Conservation (phyloP, 371 early-diverging fungal genomes). For the Mucor plumbeus region DNA sequence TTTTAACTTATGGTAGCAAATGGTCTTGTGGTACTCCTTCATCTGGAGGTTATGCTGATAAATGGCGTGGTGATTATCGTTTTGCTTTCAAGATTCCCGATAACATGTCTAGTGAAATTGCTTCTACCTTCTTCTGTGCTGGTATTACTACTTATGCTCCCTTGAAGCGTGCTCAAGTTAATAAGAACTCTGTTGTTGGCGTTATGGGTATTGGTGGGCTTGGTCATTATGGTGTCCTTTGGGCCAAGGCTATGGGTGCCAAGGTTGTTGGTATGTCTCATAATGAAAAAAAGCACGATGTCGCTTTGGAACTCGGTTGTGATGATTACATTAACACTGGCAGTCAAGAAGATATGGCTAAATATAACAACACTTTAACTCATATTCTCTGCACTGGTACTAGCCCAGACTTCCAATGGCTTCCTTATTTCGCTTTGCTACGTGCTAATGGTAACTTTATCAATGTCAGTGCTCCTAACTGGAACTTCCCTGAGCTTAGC, state of each 20-base stretch:
- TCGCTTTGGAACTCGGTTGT: slow-evolving; percentile 44
- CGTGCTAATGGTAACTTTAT: slow-evolving; percentile 50
- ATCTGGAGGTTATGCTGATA: slow-evolving; percentile 70
- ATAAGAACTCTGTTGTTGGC: slow-evolving; percentile 55
- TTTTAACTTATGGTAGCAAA: slow-evolving; percentile 40
- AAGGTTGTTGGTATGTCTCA: slow-evolving; percentile 54
- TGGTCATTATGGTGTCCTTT: slow-evolving; percentile 71
- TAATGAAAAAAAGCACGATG: slow-evolving; percentile 41
- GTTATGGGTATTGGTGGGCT: slow-evolving; percentile 70
- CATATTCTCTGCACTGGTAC: slow-evolving; percentile 43
- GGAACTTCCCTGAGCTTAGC: slow-evolving; percentile 18
- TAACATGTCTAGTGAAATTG: slow-evolving; percentile 46
- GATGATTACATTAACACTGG: slow-evolving; percentile 39
- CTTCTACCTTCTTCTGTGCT: slow-evolving; percentile 55
- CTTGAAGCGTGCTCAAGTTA: slow-evolving; percentile 52
- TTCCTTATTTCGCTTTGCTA: slow-evolving; percentile 45
- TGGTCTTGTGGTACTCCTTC: slow-evolving; percentile 54
- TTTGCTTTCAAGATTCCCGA: slow-evolving; percentile 65
- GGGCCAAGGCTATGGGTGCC: slow-evolving; percentile 65
- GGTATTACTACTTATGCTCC: slow-evolving; percentile 73
- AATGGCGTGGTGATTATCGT: slow-evolving; percentile 55
- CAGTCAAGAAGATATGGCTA: slow-evolving; percentile 53
- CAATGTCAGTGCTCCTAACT: slow-evolving; percentile 67
- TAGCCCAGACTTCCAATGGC: slow-evolving; percentile 20
- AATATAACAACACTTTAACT: slow-evolving; percentile 40